phyloP scores from a whole-genome alignment of 2,329 filamentous ascomycete species.

The Malbranchea zuffiana region DNA sequence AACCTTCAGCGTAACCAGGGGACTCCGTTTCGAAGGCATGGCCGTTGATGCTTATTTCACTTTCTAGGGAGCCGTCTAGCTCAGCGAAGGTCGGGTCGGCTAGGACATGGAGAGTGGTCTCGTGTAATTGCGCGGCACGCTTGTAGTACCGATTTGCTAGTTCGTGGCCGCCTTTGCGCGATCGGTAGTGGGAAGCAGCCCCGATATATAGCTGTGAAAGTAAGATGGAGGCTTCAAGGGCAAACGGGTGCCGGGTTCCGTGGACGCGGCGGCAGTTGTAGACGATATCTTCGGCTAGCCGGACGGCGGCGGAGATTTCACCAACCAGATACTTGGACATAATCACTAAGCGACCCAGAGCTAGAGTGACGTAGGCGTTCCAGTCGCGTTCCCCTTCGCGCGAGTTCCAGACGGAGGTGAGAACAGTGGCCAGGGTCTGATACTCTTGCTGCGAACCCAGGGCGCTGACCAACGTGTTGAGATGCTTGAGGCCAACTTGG shows the following conservation, averaged over 20 bases:
- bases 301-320: constrained; percentile 35
- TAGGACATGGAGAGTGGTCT: constrained; percentile 29
- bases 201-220: constrained; percentile 42
- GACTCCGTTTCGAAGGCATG: too few relatives aligned
- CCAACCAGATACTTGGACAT: constrained; percentile 40
- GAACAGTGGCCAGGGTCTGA: constrained; percentile 32
- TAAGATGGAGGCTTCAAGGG: constrained; percentile 40
- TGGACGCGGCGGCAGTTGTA: constrained; percentile 46
- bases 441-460: constrained; percentile 39
- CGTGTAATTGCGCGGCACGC: constrained; percentile 28
- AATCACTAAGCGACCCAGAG: constrained; percentile 41
- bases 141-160: constrained; percentile 32
- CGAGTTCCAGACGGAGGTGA: constrained; percentile 36
- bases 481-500: constrained; percentile 30
- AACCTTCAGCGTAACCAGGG: too few relatives aligned
- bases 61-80: too few relatives aligned
- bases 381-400: constrained; percentile 34
- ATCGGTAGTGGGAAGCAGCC: constrained; percentile 27
- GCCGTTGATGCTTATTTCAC: too few relatives aligned
- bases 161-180: constrained; percentile 23
- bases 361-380: constrained; percentile 37
- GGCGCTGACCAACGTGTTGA: constrained; percentile 35
- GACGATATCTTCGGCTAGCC: constrained; percentile 43
- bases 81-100: constrained; percentile 25
- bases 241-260: constrained; percentile 37